Evolutionary conservation across 176 grass and related monocot genomes (phyloP).

Genomic region (Otatea glauca): DNA sequence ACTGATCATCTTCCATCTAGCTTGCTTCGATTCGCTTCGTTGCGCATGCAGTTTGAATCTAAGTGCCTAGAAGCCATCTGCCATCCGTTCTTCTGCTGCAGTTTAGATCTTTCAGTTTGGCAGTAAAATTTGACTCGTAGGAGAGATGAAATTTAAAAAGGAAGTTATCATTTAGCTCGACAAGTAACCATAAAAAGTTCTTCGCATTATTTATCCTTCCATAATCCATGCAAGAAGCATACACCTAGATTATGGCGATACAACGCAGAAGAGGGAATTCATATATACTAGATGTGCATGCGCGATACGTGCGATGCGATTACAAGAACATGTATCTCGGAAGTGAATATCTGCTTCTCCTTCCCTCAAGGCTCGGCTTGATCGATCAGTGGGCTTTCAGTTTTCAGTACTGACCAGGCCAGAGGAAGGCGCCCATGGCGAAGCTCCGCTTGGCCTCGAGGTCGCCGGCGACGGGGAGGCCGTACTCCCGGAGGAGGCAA

Average conservation of each 20-base stretch:
- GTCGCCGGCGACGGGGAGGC: conserved; percentile 52
- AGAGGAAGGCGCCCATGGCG: conserved; percentile 77
- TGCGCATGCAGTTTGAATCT: background rate
- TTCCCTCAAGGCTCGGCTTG: too few relatives aligned
- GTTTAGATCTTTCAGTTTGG: background rate
- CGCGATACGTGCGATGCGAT: too few relatives aligned
- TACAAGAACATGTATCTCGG: too few relatives aligned
- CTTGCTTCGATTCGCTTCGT: background rate
- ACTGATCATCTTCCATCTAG: background rate
- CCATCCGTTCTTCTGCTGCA: background rate
- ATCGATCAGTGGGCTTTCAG: background rate
- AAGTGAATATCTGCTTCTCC: too few relatives aligned
- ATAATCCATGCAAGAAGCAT: too few relatives aligned
- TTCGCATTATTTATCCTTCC: background rate
- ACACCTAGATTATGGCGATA: too few relatives aligned
- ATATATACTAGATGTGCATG: too few relatives aligned
- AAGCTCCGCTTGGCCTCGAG: conserved; percentile 53
- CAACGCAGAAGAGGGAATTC: too few relatives aligned
- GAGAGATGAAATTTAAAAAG: background rate
- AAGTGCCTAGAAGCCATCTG: background rate
- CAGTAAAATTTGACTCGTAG: background rate
- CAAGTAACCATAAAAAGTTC: background rate
- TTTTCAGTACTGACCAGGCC: conserved; percentile 42
- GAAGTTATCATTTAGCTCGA: background rate
- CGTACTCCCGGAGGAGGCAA: conserved; percentile 68